phyloP scores from a whole-genome alignment of 2,329 filamentous ascomycete species.

The Phialophora verrucosa region DNA sequence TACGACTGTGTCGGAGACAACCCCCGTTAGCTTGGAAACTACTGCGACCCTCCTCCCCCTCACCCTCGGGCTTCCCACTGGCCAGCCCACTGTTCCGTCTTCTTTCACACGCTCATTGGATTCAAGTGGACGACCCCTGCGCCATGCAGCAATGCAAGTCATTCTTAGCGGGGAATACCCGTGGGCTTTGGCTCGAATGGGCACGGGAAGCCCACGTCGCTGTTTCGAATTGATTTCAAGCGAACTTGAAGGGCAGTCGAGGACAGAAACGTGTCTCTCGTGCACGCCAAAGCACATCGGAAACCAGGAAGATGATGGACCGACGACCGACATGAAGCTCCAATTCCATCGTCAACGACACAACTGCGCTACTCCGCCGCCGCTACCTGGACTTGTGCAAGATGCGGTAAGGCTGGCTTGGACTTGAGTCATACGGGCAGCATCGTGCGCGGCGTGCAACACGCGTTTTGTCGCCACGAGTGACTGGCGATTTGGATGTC shows the following conservation, averaged over 20 bases:
- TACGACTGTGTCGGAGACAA: constrained; percentile 11
- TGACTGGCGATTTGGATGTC: neutral
- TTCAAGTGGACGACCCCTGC: constrained; percentile 32
- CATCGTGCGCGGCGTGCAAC: neutral
- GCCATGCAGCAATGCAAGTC: constrained; percentile 37
- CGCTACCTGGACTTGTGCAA: neutral
- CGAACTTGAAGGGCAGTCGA: constrained; percentile 21
- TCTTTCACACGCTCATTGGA: constrained; percentile 14
- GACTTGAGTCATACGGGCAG: neutral
- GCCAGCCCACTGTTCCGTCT: constrained; percentile 9
- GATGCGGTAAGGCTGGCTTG: constrained; percentile 19
- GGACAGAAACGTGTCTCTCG: constrained; percentile 26
- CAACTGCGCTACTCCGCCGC: neutral
- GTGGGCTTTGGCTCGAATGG: constrained; percentile 10
- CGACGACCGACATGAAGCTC: neutral
- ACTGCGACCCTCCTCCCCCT: neutral
- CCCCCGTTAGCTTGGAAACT: constrained; percentile 5
- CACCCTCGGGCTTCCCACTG: neutral
- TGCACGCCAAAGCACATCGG: neutral
- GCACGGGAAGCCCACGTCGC: constrained; percentile 14
- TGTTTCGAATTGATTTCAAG: constrained; percentile 26
- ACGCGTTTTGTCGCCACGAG: constrained; percentile 6
- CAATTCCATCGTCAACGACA: neutral
- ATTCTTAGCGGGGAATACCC: constrained; percentile 28
- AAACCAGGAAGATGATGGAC: neutral